Evolutionary conservation across 805 yeast genomes (phyloP).

Genomic region (Saccharomycopsis fermentans): DNA sequence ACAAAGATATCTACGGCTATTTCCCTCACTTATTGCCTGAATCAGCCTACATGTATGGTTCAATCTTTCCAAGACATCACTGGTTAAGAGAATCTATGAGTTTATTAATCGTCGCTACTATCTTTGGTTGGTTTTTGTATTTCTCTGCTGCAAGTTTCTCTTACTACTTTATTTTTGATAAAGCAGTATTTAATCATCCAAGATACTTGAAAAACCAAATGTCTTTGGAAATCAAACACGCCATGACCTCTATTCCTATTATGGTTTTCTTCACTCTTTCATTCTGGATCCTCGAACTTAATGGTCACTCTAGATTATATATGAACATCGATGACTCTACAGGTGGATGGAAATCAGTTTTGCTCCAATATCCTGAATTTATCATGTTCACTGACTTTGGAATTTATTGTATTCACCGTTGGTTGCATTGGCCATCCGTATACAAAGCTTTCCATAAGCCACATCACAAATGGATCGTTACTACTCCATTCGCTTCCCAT

Average conservation of each 20-base stretch:
- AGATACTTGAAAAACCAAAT: slow-evolving; percentile 91
- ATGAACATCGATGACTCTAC: slow-evolving; percentile 48
- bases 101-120: slow-evolving; percentile 54
- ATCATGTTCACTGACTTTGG: slow-evolving; percentile 91
- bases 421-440: slow-evolving; percentile 85
- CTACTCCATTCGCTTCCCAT: slow-evolving; percentile 96
- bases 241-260: slow-evolving; percentile 70
- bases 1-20: slow-evolving; percentile 46
- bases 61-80: slow-evolving; percentile 64
- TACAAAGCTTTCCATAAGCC: slow-evolving; percentile 90
- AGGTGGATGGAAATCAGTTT: slow-evolving; percentile 59
- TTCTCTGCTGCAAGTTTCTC: slow-evolving; percentile 66
- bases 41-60: slow-evolving; percentile 47
- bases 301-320: slow-evolving; percentile 76
- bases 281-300: slow-evolving; percentile 76
- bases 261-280: slow-evolving; percentile 87
- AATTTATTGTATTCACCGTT: slow-evolving; percentile 83
- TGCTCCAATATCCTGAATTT: slow-evolving; percentile 64
- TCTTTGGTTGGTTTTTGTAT: slow-evolving; percentile 85
- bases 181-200: slow-evolving; percentile 88
- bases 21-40: slow-evolving; percentile 50
- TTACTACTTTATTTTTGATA: slow-evolving; percentile 73
- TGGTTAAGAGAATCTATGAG: slow-evolving; percentile 60
- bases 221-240: slow-evolving; percentile 70
- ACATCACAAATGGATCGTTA: slow-evolving; percentile 98